These are phyloP conservation scores for Irpex sp. DNA, from an alignment of 1,284 basidiomycete genomes.

Conservation along the genomic window DNA sequence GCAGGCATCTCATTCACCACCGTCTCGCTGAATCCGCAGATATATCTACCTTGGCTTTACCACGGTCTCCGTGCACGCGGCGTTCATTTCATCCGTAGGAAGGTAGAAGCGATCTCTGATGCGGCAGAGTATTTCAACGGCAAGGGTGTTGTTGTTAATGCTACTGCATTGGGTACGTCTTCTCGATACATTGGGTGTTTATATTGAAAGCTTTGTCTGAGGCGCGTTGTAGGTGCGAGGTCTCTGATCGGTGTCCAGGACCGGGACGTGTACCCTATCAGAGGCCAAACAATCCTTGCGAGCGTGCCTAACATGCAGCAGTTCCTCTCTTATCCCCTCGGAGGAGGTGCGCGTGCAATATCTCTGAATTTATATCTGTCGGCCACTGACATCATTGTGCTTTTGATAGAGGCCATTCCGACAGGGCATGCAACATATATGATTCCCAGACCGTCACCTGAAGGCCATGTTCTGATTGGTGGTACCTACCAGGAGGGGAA, in stretches of 20 bases:
- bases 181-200: not conserved
- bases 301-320: constrained; percentile 59
- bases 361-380: not conserved
- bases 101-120: constrained; percentile 36
- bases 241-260: constrained; percentile 81
- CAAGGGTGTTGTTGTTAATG: constrained; percentile 42
- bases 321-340: constrained; percentile 25
- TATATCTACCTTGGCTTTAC: constrained; percentile 47
- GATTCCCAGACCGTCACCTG: constrained; percentile 46
- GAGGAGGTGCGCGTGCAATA: constrained; percentile 7
- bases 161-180: constrained; percentile 41
- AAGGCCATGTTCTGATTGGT: constrained; percentile 44
- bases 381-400: not conserved
- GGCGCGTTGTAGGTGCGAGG: constrained; percentile 48
- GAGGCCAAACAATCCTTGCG: constrained; percentile 84
- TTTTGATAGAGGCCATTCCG: not conserved
- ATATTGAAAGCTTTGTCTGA: not conserved
- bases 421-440: constrained; percentile 40
- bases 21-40: constrained; percentile 42
- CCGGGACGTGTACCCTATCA: constrained; percentile 67
- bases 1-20: constrained; percentile 42
- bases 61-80: constrained; percentile 32
- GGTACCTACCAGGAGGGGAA: constrained; percentile 47
- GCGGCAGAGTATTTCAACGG: constrained; percentile 34
- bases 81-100: constrained; percentile 27